These are phyloP conservation scores for Thraustochytrium sp. DNA, from an alignment of 352 stramenopile species.

Conservation along the genomic window DNA sequence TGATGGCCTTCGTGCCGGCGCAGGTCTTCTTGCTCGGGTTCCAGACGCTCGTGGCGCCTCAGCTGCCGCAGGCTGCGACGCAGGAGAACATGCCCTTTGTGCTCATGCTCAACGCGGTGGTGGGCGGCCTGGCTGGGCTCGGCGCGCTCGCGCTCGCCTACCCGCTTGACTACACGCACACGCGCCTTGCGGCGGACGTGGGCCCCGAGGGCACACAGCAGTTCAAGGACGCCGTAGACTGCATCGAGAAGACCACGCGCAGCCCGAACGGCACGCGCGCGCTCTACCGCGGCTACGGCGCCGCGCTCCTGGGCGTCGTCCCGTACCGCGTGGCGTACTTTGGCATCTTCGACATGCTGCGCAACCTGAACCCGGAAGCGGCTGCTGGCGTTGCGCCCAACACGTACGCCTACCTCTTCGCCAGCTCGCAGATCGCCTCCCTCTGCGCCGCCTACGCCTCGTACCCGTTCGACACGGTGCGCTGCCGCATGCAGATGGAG, in stretches of 20 bases:
- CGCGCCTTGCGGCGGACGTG: conserved; percentile 92
- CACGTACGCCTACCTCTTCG: conserved; percentile 76
- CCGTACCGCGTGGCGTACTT: conserved; percentile 97
- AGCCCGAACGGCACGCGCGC: conserved; percentile 64
- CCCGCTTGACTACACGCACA: conserved; percentile 89
- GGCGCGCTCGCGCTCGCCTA: conserved; percentile 86
- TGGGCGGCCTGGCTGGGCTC: conserved; percentile 89
- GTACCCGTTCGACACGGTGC: conserved; percentile 79
- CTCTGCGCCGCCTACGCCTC: conserved; percentile 66
- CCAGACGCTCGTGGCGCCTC: conserved; percentile 73
- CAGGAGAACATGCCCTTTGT: conserved; percentile 96
- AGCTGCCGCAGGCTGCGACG: conserved; percentile 73
- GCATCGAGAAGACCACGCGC: conserved; percentile 83
- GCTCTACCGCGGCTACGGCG: conserved; percentile 97
- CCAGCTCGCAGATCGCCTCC: conserved; percentile 65
- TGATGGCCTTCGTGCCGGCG: conserved; percentile 76
- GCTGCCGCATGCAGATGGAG: conserved; percentile 79
- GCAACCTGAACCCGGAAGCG: conserved; percentile 77
- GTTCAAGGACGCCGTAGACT: conserved; percentile 95
- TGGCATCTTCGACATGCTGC: conserved; percentile 92
- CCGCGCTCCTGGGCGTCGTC: conserved; percentile 96
- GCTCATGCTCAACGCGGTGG: conserved; percentile 95
- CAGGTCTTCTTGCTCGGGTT: conserved; percentile 83
- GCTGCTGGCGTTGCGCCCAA: no score
- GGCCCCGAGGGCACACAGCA: conserved; percentile 90